Evolutionary conservation across 2,329 filamentous ascomycete species (phyloP), one percentile per base, ranked within the genome.

Genomic region (Exophiala dermatitidis): DNA sequence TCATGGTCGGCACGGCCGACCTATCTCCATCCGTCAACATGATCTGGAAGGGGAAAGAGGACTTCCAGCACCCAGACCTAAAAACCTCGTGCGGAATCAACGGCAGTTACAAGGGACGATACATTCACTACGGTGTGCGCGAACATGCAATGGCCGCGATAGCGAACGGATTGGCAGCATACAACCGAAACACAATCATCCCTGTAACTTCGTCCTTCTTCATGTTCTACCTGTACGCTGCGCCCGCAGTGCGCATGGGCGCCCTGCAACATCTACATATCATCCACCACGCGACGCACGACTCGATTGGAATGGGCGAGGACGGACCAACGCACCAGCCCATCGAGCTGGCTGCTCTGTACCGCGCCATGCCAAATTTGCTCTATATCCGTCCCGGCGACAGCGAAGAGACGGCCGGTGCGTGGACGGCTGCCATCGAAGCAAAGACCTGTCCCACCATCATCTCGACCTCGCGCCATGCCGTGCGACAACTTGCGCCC

Each of bases 91-190:
- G 38, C 38, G 38, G 38, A 12, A 41, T 41, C 38, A 41, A 41
- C 31, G 59, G 46, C 33, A 54, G 46, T 46, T 60, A 54, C 46
- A 5, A 26, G 4, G 56, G 58, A 8, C 50, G 56, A 31, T 82
- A 80, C 59, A 76, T 95, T 71, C 85, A 88, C 72, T 93, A 90
- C 69, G 89, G 89, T 81, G 88, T 95, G 66, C 86, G 89, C 72
- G 89, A 94, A 79, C 89, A 95, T 73, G 87, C 75, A 65, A 94
- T 94, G 89, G 88, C 86, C 68, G 86, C 86, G 67, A 86, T 93
- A 74, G 84, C 93, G 78, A 94, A 95, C 62, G 80, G 80, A 2
- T 64, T 83, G 4, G 78, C 80, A 0, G 80, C 80, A 1, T 82
- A 71, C 57, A 68, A 71, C 60, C 75, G 70, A 38, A 75, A 72